A percentile compares a stretch with the other conserved stretches of the same genome.
phyloP scores from a whole-genome alignment of 106 monocot genomes.

The Dioscorea zingiberensis region DNA sequence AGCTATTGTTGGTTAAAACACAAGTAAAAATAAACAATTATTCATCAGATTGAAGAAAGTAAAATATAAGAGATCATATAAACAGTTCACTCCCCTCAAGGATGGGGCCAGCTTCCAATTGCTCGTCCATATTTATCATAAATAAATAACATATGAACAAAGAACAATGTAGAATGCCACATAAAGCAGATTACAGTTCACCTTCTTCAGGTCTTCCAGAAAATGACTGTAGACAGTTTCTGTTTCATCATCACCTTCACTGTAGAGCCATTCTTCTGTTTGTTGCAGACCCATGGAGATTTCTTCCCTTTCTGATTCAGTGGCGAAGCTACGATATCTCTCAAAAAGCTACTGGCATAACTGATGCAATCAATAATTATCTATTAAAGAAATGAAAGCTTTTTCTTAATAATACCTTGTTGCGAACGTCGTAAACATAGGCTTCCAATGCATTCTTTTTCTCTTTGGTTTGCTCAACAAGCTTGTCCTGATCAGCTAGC shows the following conservation, averaged over 20 bases:
- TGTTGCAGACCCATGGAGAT: conserved; percentile 60
- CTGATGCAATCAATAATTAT: background rate
- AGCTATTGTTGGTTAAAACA: too few species aligned
- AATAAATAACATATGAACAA: too few species aligned
- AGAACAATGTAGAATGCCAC: too few species aligned
- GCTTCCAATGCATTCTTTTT: conserved; percentile 83
- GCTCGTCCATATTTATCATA: too few species aligned
- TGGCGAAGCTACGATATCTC: conserved; percentile 77
- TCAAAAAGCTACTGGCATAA: conserved; percentile 64
- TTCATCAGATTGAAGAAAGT: too few species aligned
- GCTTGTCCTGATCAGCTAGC: conserved; percentile 61
- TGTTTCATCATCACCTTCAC: conserved; percentile 93
- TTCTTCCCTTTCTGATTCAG: conserved; percentile 69
- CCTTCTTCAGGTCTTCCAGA: conserved; percentile 79
- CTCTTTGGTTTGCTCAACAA: conserved; percentile 83
- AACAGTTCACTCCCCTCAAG: too few species aligned
- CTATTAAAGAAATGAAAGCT: too few species aligned
- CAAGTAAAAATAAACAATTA: too few species aligned
- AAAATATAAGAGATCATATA: too few species aligned
- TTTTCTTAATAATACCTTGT: conserved; percentile 48
- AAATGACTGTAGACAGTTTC: conserved; percentile 57
- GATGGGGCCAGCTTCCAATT: too few species aligned
- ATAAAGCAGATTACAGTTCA: too few species aligned
- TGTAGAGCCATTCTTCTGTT: conserved; percentile 95
- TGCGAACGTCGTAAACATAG: conserved; percentile 81